These are phyloP conservation scores for Cadophora luteo-olivacea DNA, from an alignment of 2,329 filamentous ascomycete genomes.

Conservation along the genomic window DNA sequence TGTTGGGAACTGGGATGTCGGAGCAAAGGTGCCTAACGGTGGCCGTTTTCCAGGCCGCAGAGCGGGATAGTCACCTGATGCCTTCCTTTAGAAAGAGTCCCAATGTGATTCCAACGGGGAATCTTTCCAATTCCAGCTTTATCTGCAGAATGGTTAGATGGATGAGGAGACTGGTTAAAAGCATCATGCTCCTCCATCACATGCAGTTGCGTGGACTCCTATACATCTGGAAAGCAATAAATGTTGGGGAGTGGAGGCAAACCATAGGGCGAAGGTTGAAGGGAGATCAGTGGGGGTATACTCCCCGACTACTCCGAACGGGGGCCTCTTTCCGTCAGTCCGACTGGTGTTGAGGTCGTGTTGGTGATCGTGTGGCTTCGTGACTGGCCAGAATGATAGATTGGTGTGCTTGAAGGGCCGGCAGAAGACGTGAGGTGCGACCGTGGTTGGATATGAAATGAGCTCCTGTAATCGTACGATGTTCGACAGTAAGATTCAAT, in stretches of 20 bases:
- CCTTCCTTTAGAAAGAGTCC: neutral
- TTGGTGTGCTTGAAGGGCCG: slow-evolving; percentile 11
- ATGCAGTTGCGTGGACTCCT: neutral
- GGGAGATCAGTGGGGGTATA: neutral
- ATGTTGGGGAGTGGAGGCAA: slow-evolving; percentile 6
- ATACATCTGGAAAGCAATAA: neutral
- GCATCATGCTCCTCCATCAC: slow-evolving; percentile 6
- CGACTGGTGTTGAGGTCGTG: slow-evolving; percentile 10
- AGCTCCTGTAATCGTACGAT: slow-evolving; percentile 14
- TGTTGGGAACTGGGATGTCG: slow-evolving; percentile 9
- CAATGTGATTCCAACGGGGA: neutral
- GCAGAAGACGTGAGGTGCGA: slow-evolving; percentile 16
- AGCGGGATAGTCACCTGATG: slow-evolving; percentile 12
- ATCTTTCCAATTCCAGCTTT: slow-evolving; percentile 18
- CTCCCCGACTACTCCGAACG: slow-evolving; percentile 3
- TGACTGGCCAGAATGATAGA: slow-evolving; percentile 11
- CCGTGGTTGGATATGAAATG: slow-evolving; percentile 3
- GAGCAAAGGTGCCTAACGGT: neutral
- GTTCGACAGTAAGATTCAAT: neutral
- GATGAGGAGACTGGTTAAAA: slow-evolving; percentile 16
- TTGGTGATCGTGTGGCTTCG: slow-evolving; percentile 1
- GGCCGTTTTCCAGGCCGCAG: slow-evolving; percentile 7
- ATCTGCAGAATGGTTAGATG: neutral
- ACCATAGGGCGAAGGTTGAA: slow-evolving; percentile 8
- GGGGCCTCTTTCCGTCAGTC: neutral